phyloP scores from a whole-genome alignment of 1,284 basidiomycete genomes.

The Fomitopsis betulina region DNA sequence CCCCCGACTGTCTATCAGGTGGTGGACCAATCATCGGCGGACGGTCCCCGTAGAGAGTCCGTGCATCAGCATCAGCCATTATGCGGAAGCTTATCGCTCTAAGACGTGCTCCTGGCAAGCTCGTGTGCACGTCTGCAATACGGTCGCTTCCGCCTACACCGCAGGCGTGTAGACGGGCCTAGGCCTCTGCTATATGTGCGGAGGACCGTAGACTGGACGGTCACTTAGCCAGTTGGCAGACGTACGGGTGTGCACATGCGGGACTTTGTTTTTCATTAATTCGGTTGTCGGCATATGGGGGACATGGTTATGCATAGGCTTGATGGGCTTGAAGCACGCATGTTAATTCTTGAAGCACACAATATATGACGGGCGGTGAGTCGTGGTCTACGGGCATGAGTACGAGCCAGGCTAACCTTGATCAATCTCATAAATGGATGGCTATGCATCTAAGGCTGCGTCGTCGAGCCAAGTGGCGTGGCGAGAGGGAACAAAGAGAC shows the following conservation, averaged over 20 bases:
- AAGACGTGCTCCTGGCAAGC: background rate
- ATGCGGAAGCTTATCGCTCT: background rate
- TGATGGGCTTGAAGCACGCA: background rate
- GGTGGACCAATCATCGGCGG: background rate
- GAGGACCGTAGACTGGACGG: background rate
- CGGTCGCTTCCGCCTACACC: background rate
- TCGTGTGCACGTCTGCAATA: background rate
- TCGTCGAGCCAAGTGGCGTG: background rate
- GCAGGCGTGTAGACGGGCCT: background rate
- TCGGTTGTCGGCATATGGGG: background rate
- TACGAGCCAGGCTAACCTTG: background rate
- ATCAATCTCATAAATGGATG: background rate
- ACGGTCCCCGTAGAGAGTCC: background rate
- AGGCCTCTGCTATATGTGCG: background rate
- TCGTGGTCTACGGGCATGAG: no score
- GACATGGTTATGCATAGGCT: no score
- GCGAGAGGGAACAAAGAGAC: background rate
- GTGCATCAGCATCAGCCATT: background rate
- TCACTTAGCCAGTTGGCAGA: background rate
- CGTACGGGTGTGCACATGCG: background rate
- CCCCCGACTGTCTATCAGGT: background rate
- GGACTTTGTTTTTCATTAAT: background rate
- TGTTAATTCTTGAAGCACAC: background rate
- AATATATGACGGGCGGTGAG: background rate
- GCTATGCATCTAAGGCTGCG: background rate